Conservation (phyloP, 768 basidiomycete species). For the Harrya chromipes region DNA sequence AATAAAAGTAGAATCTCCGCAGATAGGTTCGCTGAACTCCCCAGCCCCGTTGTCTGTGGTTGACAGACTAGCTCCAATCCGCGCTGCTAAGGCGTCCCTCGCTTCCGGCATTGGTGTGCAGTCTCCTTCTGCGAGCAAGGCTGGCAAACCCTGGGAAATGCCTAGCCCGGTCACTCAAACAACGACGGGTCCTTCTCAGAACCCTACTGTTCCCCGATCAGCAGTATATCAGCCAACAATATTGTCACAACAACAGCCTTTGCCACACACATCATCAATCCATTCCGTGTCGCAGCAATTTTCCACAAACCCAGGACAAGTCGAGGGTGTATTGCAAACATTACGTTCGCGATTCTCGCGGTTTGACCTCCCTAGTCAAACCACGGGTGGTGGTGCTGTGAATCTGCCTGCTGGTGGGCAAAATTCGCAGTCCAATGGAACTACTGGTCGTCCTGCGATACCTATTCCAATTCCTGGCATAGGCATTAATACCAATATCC, state of each 20-base stretch:
- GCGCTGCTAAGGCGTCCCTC: constrained; percentile 31
- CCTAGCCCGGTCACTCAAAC: neutral
- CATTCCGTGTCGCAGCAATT: neutral
- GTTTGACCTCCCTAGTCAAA: neutral
- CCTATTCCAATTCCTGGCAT: neutral
- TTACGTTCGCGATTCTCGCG: constrained; percentile 17
- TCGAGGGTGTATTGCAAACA: constrained; percentile 16
- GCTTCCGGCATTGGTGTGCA: constrained; percentile 3
- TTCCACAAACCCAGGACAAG: neutral
- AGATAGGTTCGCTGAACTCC: constrained; percentile 8
- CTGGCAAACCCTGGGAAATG: neutral
- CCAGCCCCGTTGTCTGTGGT: constrained; percentile 1
- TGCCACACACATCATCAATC: neutral
- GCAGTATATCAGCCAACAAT: neutral
- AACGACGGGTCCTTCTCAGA: constrained; percentile 1
- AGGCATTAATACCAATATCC: neutral
- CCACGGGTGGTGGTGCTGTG: neutral
- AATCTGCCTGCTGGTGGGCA: neutral
- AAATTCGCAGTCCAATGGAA: neutral
- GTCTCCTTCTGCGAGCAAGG: constrained; percentile 6
- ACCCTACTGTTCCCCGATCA: neutral
- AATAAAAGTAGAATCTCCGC: constrained; percentile 20
- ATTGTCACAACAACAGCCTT: constrained; percentile 1
- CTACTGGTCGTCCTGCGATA: neutral
- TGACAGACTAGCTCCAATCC: constrained; percentile 34